Percentiles rank a stretch among this genome's conserved stretches.
These are phyloP conservation scores for Amanita polypyramis DNA, from an alignment of 768 basidiomycete species.

Conservation along the genomic window DNA sequence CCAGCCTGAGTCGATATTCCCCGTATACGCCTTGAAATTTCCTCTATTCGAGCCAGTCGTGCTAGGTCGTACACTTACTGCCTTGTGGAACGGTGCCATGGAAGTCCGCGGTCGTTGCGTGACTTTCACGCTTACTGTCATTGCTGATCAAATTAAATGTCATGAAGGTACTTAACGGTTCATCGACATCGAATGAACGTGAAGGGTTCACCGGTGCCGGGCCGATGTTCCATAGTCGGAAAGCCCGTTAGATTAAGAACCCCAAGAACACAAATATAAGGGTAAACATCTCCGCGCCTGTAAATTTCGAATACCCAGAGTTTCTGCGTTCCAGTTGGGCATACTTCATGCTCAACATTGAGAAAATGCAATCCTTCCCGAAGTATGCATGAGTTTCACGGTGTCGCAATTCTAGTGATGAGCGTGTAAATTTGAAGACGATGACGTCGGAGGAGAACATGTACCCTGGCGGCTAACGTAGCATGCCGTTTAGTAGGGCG, in stretches of 20 bases:
- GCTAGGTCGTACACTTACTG: slow-evolving; percentile 17
- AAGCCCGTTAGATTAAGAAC: too few species aligned
- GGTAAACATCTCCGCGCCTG: background rate
- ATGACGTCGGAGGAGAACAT: too few species aligned
- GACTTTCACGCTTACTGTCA: too few species aligned
- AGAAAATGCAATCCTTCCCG: slow-evolving; percentile 33
- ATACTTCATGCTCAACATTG: slow-evolving; percentile 31
- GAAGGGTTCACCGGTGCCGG: too few species aligned
- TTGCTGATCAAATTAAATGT: too few species aligned
- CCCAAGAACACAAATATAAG: background rate
- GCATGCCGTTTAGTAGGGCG: too few species aligned
- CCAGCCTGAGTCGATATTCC: slow-evolving; percentile 38
- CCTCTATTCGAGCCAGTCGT: slow-evolving; percentile 8
- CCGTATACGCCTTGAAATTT: slow-evolving; percentile 19
- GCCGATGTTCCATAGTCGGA: too few species aligned
- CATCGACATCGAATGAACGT: too few species aligned
- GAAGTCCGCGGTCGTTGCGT: background rate
- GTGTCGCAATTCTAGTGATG: too few species aligned
- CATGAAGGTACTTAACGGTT: too few species aligned
- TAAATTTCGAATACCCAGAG: slow-evolving; percentile 15
- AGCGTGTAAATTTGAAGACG: too few species aligned
- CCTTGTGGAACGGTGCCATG: slow-evolving; percentile 32
- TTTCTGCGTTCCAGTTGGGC: slow-evolving; percentile 28
- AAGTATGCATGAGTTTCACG: slow-evolving; percentile 32
- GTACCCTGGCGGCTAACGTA: too few species aligned